Evolutionary conservation across 805 yeast genomes (phyloP).

Genomic region (Maudiozyma turicensis): DNA sequence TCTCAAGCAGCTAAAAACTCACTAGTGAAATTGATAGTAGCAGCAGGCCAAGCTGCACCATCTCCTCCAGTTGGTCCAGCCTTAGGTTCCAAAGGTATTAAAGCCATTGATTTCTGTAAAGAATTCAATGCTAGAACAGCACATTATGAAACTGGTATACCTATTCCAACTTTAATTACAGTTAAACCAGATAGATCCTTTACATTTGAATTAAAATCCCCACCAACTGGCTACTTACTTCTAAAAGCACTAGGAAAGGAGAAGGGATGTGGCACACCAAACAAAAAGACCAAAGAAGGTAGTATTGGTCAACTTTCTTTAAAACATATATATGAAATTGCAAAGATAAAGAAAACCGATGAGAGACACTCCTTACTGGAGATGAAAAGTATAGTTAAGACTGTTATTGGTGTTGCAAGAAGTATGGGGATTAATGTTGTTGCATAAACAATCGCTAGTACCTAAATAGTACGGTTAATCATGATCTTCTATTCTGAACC

Average conservation of each 20-base stretch:
- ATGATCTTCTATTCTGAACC: no score
- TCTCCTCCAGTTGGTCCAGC: slow-evolving; percentile 99
- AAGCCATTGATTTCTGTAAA: slow-evolving; percentile 96
- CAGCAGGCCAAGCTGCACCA: slow-evolving; percentile 97
- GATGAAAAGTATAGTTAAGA: slow-evolving; percentile 67
- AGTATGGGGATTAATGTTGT: slow-evolving; percentile 80
- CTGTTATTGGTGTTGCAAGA: slow-evolving; percentile 80
- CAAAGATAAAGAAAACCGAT: slow-evolving; percentile 85
- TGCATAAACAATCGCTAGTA: slow-evolving; percentile 30
- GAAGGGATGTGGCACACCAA: slow-evolving; percentile 66
- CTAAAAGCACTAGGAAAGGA: slow-evolving; percentile 60
- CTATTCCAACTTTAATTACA: slow-evolving; percentile 76
- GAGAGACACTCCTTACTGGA: slow-evolving; percentile 62
- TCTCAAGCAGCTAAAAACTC: slow-evolving; percentile 44
- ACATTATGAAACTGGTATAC: slow-evolving; percentile 72
- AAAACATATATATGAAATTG: slow-evolving; percentile 90
- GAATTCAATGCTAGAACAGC: slow-evolving; percentile 97
- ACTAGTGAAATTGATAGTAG: slow-evolving; percentile 81
- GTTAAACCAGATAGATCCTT: slow-evolving; percentile 92
- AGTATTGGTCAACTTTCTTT: slow-evolving; percentile 59
- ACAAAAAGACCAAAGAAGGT: slow-evolving; percentile 14
- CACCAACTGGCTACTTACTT: slow-evolving; percentile 82
- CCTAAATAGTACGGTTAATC: neutral
- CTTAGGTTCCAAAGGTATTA: slow-evolving; percentile 94
- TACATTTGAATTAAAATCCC: slow-evolving; percentile 76